Evolutionary conservation across 495 filamentous ascomycete genomes (phyloP), one percentile per base, ranked within the genome.

Genomic region (Xylaria longipes): DNA sequence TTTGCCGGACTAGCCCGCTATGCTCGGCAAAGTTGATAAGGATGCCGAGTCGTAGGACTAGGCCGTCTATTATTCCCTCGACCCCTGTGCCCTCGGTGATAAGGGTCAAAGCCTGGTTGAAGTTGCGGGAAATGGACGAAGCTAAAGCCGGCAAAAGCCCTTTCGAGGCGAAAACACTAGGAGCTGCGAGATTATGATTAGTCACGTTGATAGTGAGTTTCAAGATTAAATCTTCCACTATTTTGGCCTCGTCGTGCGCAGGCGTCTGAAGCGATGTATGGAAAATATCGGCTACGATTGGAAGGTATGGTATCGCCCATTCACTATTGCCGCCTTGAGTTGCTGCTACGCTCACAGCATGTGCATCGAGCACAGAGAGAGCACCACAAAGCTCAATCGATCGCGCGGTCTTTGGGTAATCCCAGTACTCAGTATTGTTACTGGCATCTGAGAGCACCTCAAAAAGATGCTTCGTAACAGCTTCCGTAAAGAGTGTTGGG

Each of bases 11-110:
- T 58, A 85, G 76, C 27, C 74, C 72, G 43, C 79, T 75, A 73
- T 91, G 89, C 75, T 97, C 95, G 22, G 91, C 90, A 71, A 98
- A 86, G 77, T 99, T 99, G 76, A 96, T 97, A 77, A 97, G 88
- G 65, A 92, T 89, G 0, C 94, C 97, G 43, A 97, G 82, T 56
- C 91, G 87, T 68, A 98, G 84, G 62, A 97, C 90, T 25, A 97
- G 86, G 29, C 86, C 86, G 71, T 98, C 91, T 29, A 95, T 80
- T 1, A 82, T 78, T 31, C 80, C 79, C 5, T 81, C 76, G 25
- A 79, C 72, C 66, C 82, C 83, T 8, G 80, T 62, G 25, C 82
- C 80, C 12, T 74, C 78, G 48, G 78, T 76, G 54, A 81, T 77
- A 56, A 81, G 82, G 27, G 78, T 80, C 65, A 86, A 75, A n/a